Conservation (phyloP, 345 rosid genomes). For the Acer campestre region DNA sequence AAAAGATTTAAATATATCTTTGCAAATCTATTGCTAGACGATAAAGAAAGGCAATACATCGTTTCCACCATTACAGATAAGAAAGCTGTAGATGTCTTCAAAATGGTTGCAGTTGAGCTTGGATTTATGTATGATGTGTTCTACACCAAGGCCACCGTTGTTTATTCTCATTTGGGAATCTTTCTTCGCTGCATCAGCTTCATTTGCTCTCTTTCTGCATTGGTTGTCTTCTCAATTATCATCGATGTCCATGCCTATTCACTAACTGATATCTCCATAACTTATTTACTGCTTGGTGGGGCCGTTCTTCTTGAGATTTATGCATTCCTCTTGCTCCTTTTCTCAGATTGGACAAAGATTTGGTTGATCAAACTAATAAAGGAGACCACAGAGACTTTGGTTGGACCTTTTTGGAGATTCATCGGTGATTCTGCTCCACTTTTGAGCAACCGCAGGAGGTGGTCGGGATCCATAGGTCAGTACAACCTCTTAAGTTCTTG, state of each 20-base stretch:
- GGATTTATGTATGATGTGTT: constrained; percentile 17
- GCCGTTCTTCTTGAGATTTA: constrained; percentile 19
- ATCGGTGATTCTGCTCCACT: too few species aligned
- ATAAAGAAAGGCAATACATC: constrained; percentile 25
- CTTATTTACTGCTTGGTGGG: constrained; percentile 16
- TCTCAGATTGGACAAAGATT: constrained; percentile 25
- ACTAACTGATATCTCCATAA: not conserved
- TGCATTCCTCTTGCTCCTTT: not conserved
- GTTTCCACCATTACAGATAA: not conserved
- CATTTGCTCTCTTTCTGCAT: constrained; percentile 8
- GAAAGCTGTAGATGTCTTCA: constrained; percentile 19
- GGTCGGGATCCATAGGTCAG: not conserved
- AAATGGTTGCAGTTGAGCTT: constrained; percentile 20
- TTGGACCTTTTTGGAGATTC: not conserved
- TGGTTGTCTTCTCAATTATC: constrained; percentile 12
- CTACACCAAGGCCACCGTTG: constrained; percentile 25
- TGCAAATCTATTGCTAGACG: constrained; percentile 29
- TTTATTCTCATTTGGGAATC: not conserved
- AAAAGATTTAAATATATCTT: constrained; percentile 27
- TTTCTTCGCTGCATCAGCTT: constrained; percentile 20
- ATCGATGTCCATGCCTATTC: not conserved
- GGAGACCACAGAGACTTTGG: not conserved
- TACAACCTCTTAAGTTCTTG: constrained; percentile 1
- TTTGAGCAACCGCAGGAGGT: not conserved
- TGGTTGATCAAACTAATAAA: not conserved